These are phyloP conservation scores for Cavenderia fasciculata DNA, from an alignment of 78 protist species.

Conservation along the genomic window DNA sequence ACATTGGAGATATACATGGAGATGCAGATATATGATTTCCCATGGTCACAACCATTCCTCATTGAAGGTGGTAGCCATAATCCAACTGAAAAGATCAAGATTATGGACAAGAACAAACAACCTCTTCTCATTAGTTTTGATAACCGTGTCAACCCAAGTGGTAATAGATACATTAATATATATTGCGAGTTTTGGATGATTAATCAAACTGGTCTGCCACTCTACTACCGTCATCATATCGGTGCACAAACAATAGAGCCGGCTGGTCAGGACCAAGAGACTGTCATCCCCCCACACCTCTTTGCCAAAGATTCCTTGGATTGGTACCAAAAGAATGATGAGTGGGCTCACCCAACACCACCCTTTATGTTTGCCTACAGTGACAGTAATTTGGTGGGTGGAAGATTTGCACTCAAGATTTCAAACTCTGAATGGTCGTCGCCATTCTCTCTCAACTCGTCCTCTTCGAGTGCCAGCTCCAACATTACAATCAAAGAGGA, in stretches of 20 bases:
- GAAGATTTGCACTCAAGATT: slow-evolving; percentile 25
- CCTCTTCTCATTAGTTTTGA: slow-evolving; percentile 60
- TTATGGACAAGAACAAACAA: neutral
- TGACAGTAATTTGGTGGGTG: slow-evolving; percentile 32
- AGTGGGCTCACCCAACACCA: slow-evolving; percentile 48
- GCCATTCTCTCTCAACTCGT: slow-evolving; percentile 46
- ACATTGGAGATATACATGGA: slow-evolving; percentile 55
- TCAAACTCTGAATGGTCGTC: slow-evolving; percentile 56
- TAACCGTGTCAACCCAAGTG: slow-evolving; percentile 52
- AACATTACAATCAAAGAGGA: slow-evolving; percentile 43
- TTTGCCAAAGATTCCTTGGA: neutral
- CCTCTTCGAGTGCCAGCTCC: neutral
- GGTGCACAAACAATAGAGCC: slow-evolving; percentile 74
- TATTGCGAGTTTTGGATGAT: slow-evolving; percentile 78
- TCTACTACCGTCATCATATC: slow-evolving; percentile 62
- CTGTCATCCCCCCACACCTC: neutral
- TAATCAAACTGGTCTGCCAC: slow-evolving; percentile 78
- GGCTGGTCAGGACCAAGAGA: slow-evolving; percentile 25
- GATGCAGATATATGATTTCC: slow-evolving; percentile 54
- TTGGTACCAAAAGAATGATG: slow-evolving; percentile 31
- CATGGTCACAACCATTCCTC: slow-evolving; percentile 51
- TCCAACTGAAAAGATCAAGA: slow-evolving; percentile 28
- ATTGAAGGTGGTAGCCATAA: neutral
- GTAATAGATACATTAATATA: slow-evolving; percentile 22
- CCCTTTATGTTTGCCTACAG: slow-evolving; percentile 74